Base-by-base conservation (phyloP, 1,284 basidiomycete genomes). In the Rugosomyces carneus region DNA sequence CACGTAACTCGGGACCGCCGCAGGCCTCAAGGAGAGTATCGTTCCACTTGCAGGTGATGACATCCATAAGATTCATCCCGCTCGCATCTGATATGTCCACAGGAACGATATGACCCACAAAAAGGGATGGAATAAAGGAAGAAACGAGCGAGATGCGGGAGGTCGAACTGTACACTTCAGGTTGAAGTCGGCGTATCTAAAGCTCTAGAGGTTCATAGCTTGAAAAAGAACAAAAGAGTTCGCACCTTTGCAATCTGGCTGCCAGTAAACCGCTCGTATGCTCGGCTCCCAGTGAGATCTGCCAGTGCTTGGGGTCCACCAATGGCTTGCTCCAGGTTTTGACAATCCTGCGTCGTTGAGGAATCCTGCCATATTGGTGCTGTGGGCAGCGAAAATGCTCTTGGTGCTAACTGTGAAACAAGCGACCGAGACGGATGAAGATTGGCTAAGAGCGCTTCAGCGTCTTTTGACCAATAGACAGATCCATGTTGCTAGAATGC, bases 281-380 rank as follows among this genome's bases (percentile, higher is more conserved):
- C 91, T 40, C 84, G 73, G 57, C 87, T 90, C 3, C 92, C 92
- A 1, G 89, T 89, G 5, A 87, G 64, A 57, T 84, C 76, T 0
- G 89, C 84, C 8, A 94, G 69, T 4, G 66, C 73, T 48, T 84
- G 80, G 0, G 84, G 66, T 4, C 89, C 88, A 34, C 89, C 89
- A 9, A 81, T 66, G 26, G 71, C 71, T 1, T 68, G 71, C 57
- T 91, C 87, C 32, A 93, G 68, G 42, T 74, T 75, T 40, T 68
- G 69, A 57, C 91, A 94, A 55, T 93, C 89, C 26, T 67, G 62
- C 0, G 77, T 81, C 0, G 91, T 94, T 0, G 89, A 91, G 0
- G 88, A 91, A 65, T 94, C 92, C 64, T 94, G 91, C 92, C 92
- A 94, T 60, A 93, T 94, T 11, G 91, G 91, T 0, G 87, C 79